Evolutionary conservation across 1,139 yeast species (phyloP).

Genomic region (Zygosaccharomyces pseudobailii): DNA sequence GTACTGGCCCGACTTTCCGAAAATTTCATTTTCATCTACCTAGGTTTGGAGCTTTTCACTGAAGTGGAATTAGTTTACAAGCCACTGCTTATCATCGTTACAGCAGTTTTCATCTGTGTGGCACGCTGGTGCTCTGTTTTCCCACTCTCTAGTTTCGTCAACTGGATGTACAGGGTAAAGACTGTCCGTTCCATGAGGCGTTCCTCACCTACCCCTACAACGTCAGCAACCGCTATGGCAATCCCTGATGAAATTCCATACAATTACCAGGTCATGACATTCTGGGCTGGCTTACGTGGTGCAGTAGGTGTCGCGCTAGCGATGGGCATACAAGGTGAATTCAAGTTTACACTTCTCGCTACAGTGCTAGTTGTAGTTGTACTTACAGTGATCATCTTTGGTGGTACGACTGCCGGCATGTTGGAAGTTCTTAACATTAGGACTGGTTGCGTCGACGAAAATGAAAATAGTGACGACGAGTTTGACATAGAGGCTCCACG

Average conservation of each 20-base stretch:
- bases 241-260: conserved; percentile 90
- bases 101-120: conserved; percentile 85
- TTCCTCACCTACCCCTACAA: conserved; percentile 33
- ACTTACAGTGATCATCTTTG: conserved; percentile 89
- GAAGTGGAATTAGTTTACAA: conserved; percentile 93
- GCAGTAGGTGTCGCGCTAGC: conserved; percentile 99
- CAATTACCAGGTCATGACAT: conserved; percentile 96
- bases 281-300: conserved; percentile 99
- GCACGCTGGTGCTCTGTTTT: conserved; percentile 98
- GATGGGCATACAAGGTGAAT: conserved; percentile 94
- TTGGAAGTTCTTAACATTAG: conserved; percentile 88
- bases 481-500: conserved; percentile 81
- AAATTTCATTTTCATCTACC: conserved; percentile 91
- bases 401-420: conserved; percentile 99
- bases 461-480: conserved; percentile 85
- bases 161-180: conserved; percentile 67
- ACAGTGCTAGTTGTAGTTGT: conserved; percentile 96
- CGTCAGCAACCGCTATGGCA: conserved; percentile 34
- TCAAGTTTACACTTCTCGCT: conserved; percentile 82
- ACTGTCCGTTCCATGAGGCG: conserved; percentile 29
- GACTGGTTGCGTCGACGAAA: conserved; percentile 83
- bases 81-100: conserved; percentile 84
- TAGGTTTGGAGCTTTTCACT: conserved; percentile 91
- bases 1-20: conserved; percentile 91
- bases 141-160: conserved; percentile 81